Base-by-base conservation (phyloP, 208 protist genomes). In the Acanthamoeba castellanii region DNA sequence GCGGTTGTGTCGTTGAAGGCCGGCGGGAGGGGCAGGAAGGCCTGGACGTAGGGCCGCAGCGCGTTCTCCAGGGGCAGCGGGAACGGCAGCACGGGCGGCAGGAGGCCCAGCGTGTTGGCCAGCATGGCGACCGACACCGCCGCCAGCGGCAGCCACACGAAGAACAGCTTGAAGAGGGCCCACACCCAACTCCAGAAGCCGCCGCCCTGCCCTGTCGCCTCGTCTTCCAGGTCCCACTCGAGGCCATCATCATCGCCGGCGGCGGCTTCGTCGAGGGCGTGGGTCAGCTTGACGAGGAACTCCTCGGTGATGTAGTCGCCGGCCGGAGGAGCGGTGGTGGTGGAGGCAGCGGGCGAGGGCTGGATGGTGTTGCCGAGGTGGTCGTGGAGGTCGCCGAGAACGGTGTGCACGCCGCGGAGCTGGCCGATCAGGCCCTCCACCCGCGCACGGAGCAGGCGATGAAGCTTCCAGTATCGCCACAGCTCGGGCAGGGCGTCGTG, bases 391-490 rank as follows among this genome's bases (percentile, higher is more conserved):
- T 47, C n/a, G 14, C 70, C 70, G 30, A 78, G 16, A n/a, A 47
- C 0, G 37, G 9, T 3, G 30, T 78, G 70, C 13, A 25, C 9
- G 9, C 42, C 30, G 37, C 70, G 70, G 16, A 78, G 70, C 37
- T 42, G 70, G 37, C 9, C 13, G n/a, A 78, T 20, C 11, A 78
- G 70, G 27, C 14, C 70, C 30, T 78, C 37, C 70, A 78, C 70
- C 30, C 70, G 70, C 20, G 32, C 70, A 6, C 70, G 70, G 8
- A 78, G 70, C 8, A 14, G 30, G 37, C 37, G 70, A 20, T 78
- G 70, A 8, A 78, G 70, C 70, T 78, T 78, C 70, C 70, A 78
- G 70, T 78, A 78, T 8, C 70, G 70, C 70, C 70, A 78, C n/a
- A 78, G 70, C 30, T 78, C 37, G 30, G 70, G 70, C 13, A 78